Base-by-base conservation (phyloP, 805 yeast genomes). In the Candida chilensis region DNA sequence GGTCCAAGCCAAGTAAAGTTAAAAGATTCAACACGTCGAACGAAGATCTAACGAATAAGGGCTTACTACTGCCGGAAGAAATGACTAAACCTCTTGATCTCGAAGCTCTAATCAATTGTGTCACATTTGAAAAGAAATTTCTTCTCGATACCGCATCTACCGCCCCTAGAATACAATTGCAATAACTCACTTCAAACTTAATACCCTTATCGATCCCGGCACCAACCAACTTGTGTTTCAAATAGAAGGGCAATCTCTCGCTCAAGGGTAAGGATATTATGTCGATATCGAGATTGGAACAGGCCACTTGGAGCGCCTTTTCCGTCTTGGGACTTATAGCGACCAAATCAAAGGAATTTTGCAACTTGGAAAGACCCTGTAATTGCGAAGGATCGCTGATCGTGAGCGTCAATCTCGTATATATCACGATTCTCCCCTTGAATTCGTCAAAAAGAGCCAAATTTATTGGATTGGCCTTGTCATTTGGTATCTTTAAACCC, bases 171-270 rank as follows among this genome's bases (percentile, higher is more conserved):
- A 81, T 52, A 26, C 77, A 62, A 19, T 72, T 60, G 5, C 70
- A 50, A 53, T 90, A 90, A 27, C 74, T 67, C 6, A 92, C 67
- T 48, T 92, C 98, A 38, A 92, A 71, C 40, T 75, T 74, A 16
- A 86, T 70, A 2, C 97, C 97, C 30, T 86, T 71, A 13, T 78
- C 79, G 3, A 84, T 64, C 2, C 94, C 96, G 25, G 86, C 75
- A 26, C 95, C 82, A 6, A 86, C 66, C 1, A 85, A 74, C 43
- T 87, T 86, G 56, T 87, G 95, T 42, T 81, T 81, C 39, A 92
- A 57, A 48, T 76, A 84, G 38, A 74, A 78, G 0, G 94, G 90
- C 28, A 86, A 54, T 34, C 84, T 69, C 26, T 64, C 60, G 16
- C 70, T 55, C 48, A 80, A 69, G 31, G 81, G 76, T 32, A 92